Conservation (phyloP, 768 basidiomycete genomes). For the Rhodotorula taiwanensis region DNA sequence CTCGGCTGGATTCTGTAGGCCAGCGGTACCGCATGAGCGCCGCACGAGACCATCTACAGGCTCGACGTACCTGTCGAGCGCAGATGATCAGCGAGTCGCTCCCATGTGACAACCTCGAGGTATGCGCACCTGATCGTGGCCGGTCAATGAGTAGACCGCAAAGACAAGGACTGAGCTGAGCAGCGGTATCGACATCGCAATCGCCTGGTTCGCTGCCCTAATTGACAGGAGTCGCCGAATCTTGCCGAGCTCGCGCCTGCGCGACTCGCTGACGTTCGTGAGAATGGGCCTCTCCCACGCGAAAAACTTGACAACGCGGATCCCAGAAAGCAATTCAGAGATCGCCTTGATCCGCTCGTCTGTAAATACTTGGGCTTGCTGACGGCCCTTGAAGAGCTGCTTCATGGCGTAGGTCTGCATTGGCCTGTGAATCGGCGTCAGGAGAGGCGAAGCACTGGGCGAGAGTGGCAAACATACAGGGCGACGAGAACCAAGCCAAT, state of each 20-base stretch:
- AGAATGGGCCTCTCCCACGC: constrained; percentile 57
- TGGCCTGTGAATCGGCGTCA: background rate
- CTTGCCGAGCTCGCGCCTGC: constrained; percentile 58
- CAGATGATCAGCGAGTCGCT: too few relatives aligned
- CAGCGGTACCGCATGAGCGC: too few relatives aligned
- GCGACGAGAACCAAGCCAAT: constrained; percentile 58
- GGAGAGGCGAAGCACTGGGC: background rate
- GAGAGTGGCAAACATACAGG: background rate
- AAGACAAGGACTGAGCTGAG: constrained; percentile 64
- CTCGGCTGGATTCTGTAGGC: constrained; percentile 61
- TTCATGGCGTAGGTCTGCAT: constrained; percentile 62
- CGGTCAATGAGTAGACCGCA: constrained; percentile 66
- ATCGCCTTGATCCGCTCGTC: constrained; percentile 81
- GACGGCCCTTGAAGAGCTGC: constrained; percentile 59
- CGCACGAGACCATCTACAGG: too few relatives aligned
- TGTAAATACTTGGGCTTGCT: constrained; percentile 72
- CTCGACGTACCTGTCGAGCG: too few relatives aligned
- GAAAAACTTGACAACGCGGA: constrained; percentile 66
- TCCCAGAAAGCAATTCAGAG: constrained; percentile 68
- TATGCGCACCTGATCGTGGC: constrained; percentile 58
- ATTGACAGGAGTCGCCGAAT: constrained; percentile 44
- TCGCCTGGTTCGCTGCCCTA: constrained; percentile 36
- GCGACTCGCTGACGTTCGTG: constrained; percentile 60
- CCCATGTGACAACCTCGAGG: too few relatives aligned
- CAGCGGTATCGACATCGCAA: constrained; percentile 52